These are phyloP conservation scores for Tephrocybe sp. DNA, from an alignment of 768 basidiomycete species.

Conservation along the genomic window DNA sequence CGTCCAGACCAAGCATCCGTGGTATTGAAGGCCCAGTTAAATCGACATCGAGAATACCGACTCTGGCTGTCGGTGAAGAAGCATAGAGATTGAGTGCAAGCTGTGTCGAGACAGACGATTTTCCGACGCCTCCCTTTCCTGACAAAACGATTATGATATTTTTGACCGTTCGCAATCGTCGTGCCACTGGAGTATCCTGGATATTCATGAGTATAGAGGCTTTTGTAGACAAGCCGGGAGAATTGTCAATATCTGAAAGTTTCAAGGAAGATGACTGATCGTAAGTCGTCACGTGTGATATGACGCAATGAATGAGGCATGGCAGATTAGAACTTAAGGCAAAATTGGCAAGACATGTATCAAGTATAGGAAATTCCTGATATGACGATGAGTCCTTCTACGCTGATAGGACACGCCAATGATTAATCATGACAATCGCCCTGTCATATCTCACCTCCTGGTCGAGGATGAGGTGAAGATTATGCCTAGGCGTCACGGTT, in stretches of 20 bases:
- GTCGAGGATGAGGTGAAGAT: too few species aligned
- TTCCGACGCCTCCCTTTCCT: slow-evolving; percentile 98
- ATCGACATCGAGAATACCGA: slow-evolving; percentile 93
- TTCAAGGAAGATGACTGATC: not conserved
- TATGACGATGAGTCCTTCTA: too few species aligned
- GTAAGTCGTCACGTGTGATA: too few species aligned
- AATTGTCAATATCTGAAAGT: too few species aligned
- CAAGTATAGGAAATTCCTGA: too few species aligned
- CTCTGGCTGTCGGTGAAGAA: slow-evolving; percentile 62
- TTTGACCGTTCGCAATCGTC: slow-evolving; percentile 72
- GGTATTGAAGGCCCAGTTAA: slow-evolving; percentile 94
- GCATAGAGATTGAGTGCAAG: slow-evolving; percentile 85
- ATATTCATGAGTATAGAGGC: slow-evolving; percentile 26
- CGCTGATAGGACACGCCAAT: too few species aligned
- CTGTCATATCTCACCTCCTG: too few species aligned
- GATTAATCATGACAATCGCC: too few species aligned
- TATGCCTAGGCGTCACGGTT: too few species aligned
- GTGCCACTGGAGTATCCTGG: slow-evolving; percentile 58
- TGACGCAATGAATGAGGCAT: too few species aligned
- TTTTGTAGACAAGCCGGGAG: not conserved
- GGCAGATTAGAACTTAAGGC: too few species aligned
- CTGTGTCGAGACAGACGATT: slow-evolving; percentile 94
- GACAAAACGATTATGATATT: slow-evolving; percentile 92
- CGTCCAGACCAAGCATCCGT: slow-evolving; percentile 91
- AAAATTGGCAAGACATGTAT: too few species aligned